Percentiles rank a stretch among this genome's conserved stretches.
Evolutionary conservation across 2,329 filamentous ascomycete species (phyloP).

Genomic region (Pestalotiopsis sp.): DNA sequence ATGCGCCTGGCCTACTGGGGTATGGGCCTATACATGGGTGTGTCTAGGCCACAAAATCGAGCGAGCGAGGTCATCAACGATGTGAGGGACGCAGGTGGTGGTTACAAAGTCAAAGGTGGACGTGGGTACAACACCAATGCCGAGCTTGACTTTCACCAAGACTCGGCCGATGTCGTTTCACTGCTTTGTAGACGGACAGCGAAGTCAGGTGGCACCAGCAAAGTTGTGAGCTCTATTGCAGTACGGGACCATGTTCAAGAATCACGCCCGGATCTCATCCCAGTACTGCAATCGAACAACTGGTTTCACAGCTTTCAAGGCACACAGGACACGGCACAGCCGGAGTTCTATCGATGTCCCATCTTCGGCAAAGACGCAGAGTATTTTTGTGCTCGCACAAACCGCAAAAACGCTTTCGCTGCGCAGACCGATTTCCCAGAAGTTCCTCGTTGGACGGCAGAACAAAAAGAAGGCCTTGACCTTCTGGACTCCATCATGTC

Average conservation of each 20-base stretch:
- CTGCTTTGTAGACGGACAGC: conserved; percentile 18
- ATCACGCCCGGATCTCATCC: conserved; percentile 17
- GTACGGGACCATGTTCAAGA: conserved; percentile 16
- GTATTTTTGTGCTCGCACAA: conserved; percentile 16
- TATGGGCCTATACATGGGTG: conserved; percentile 19
- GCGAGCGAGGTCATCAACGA: conserved; percentile 20
- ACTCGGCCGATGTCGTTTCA: conserved; percentile 17
- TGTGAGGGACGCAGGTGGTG: conserved; percentile 17
- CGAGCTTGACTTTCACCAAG: conserved; percentile 19
- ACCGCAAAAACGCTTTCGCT: conserved; percentile 17
- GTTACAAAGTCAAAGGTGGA: conserved; percentile 17
- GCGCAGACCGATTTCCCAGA: conserved; percentile 17
- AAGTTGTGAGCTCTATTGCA: conserved; percentile 17
- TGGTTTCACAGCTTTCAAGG: conserved; percentile 20
- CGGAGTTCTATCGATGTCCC: conserved; percentile 18
- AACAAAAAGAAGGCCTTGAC: conserved; percentile 16
- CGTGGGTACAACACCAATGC: conserved; percentile 20
- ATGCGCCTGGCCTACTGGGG: conserved; percentile 20
- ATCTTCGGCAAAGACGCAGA: conserved; percentile 9
- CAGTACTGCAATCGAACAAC: conserved; percentile 14
- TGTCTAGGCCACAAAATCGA: conserved; percentile 16
- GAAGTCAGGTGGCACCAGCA: conserved; percentile 15
- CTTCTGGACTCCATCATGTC: conserved; percentile 17
- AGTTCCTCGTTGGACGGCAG: conserved; percentile 11
- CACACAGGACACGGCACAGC: conserved; percentile 15